These are phyloP conservation scores for Russula emetica DNA, from an alignment of 768 basidiomycete genomes.

Conservation along the genomic window DNA sequence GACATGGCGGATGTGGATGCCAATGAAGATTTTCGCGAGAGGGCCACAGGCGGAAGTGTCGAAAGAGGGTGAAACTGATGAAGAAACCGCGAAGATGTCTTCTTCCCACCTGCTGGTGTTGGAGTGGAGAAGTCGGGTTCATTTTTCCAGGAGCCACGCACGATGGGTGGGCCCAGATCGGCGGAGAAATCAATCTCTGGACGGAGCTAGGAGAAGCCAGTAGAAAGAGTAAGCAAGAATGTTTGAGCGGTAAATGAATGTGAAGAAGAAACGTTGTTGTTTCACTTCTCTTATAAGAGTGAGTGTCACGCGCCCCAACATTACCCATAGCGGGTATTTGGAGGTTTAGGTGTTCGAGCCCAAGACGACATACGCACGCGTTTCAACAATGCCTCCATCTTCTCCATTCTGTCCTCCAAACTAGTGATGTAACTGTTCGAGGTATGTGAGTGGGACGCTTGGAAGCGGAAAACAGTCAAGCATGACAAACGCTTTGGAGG, in stretches of 20 bases:
- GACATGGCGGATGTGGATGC: neutral
- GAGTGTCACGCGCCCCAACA: neutral
- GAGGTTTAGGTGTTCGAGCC: neutral
- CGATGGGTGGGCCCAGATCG: conserved; percentile 57
- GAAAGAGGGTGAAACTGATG: conserved; percentile 15
- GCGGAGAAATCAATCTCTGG: conserved; percentile 59
- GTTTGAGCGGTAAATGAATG: conserved; percentile 10
- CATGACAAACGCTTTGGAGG: conserved; percentile 39
- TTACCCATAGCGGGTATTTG: neutral
- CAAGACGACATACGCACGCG: conserved; percentile 33
- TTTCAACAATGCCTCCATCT: conserved; percentile 37
- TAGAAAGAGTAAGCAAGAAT: conserved; percentile 1
- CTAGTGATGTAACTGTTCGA: conserved; percentile 34
- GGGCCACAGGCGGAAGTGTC: conserved; percentile 4
- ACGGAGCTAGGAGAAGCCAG: conserved; percentile 44
- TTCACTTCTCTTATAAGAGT: neutral
- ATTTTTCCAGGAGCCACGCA: conserved; percentile 61
- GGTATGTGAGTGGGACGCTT: conserved; percentile 4
- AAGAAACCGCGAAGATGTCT: neutral
- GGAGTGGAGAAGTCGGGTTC: conserved; percentile 26
- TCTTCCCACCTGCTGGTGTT: conserved; percentile 10
- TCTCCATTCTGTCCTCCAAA: conserved; percentile 38
- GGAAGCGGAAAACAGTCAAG: neutral
- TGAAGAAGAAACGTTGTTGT: conserved; percentile 31
- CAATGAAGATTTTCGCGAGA: conserved; percentile 9